Percentiles rank a stretch among this genome's conserved stretches.
These are phyloP conservation scores for Suillus subalutaceus DNA, from an alignment of 768 basidiomycete genomes.

Conservation along the genomic window DNA sequence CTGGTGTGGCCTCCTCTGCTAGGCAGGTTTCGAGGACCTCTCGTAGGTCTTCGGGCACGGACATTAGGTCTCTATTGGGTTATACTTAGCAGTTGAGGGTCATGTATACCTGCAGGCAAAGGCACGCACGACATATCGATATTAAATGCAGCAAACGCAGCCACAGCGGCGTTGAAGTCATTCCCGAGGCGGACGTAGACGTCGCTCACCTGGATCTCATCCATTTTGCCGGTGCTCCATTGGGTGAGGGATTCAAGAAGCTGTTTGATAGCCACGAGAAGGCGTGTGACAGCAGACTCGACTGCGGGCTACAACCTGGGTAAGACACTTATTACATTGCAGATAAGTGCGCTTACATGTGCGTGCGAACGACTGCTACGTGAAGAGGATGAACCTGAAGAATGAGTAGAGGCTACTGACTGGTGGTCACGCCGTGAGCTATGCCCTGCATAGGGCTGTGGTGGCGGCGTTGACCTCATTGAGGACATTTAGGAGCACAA, in stretches of 20 bases:
- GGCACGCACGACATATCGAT: conserved; percentile 90
- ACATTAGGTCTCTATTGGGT: conserved; percentile 72
- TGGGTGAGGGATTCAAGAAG: conserved; percentile 87
- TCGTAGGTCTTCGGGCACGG: conserved; percentile 88
- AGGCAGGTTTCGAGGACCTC: conserved; percentile 88
- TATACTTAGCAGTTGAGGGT: conserved; percentile 17
- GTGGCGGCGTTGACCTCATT: conserved; percentile 19
- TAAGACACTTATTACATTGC: conserved; percentile 13
- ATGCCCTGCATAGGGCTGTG: conserved; percentile 35
- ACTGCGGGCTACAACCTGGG: conserved; percentile 63
- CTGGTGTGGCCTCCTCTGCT: conserved; percentile 83
- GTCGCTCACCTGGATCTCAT: conserved; percentile 88
- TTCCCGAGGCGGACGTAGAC: conserved; percentile 97
- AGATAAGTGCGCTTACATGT: conserved; percentile 27
- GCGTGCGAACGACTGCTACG: conserved; percentile 22
- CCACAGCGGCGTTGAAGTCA: conserved; percentile 93
- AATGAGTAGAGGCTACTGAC: conserved; percentile 52
- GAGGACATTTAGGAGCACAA: conserved; percentile 24
- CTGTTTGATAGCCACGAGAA: conserved; percentile 93
- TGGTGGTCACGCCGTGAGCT: conserved; percentile 55
- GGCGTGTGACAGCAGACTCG: conserved; percentile 88
- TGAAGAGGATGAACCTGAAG: conserved; percentile 32
- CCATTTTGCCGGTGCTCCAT: conserved; percentile 77
- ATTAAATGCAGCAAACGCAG: conserved; percentile 81
- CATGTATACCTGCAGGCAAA: conserved; percentile 17